Evolutionary conservation across 2,329 filamentous ascomycete genomes (phyloP).

Genomic region (Sporothrix dimorphospora): DNA sequence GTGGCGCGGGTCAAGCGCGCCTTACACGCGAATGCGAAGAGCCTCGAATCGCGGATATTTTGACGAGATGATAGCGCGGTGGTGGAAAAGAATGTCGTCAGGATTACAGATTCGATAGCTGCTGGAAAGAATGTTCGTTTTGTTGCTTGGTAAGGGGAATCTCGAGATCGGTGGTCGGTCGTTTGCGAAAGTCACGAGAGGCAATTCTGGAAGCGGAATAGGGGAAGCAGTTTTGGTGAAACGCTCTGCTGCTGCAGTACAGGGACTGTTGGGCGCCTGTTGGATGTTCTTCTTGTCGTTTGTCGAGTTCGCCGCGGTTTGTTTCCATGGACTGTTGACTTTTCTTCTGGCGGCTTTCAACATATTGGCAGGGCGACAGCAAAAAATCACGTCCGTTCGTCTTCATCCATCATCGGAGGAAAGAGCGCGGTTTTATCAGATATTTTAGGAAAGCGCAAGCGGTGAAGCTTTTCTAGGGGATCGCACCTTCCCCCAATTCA

Average conservation of each 20-base stretch:
- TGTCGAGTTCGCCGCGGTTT: not conserved
- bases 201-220: not conserved
- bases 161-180: not conserved
- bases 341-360: not conserved
- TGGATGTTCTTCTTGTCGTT: conserved; percentile 2
- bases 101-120: not conserved
- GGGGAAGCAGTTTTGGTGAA: not conserved
- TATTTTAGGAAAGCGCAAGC: conserved; percentile 10
- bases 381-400: not conserved
- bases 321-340: not conserved
- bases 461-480: not conserved
- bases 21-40: not conserved
- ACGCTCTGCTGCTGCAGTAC: not conserved
- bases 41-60: not conserved
- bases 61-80: not conserved
- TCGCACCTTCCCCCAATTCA: not conserved
- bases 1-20: not conserved
- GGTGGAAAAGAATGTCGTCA: not conserved
- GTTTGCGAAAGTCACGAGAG: not conserved
- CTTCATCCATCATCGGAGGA: not conserved
- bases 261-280: not conserved
- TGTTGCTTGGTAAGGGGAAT: not conserved
- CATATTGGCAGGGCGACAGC: not conserved
- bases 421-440: not conserved
- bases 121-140: not conserved